Evolutionary conservation across 1,284 basidiomycete species (phyloP).

Genomic region (Ustilago trichophora): DNA sequence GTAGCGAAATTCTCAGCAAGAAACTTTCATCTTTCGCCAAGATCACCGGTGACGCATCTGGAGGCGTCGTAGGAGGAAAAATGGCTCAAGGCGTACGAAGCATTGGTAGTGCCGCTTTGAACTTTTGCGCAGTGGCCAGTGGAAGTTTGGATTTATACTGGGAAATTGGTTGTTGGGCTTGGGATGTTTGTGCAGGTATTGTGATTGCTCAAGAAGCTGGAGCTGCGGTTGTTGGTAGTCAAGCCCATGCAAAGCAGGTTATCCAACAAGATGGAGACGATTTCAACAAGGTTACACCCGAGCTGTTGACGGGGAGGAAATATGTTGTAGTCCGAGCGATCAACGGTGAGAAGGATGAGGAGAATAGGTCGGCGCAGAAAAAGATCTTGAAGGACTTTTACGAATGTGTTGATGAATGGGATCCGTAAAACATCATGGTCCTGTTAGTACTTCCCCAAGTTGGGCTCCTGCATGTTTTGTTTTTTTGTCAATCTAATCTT

Average conservation of each 20-base stretch:
- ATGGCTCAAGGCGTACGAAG: conserved; percentile 79
- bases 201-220: conserved; percentile 87
- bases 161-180: conserved; percentile 66
- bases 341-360: conserved; percentile 67
- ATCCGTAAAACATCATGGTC: conserved; percentile 65
- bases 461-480: too few relatives aligned
- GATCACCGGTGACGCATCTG: conserved; percentile 77
- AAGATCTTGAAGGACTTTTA: conserved; percentile 86
- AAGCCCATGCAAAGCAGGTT: conserved; percentile 45
- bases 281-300: conserved; percentile 71
- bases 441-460: too few relatives aligned
- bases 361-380: conserved; percentile 80
- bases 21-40: conserved; percentile 79
- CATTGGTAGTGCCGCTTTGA: conserved; percentile 61
- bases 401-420: conserved; percentile 78
- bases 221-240: conserved; percentile 45
- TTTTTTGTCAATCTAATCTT: too few relatives aligned
- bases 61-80: conserved; percentile 74
- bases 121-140: conserved; percentile 57
- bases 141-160: conserved; percentile 63
- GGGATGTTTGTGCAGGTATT: conserved; percentile 77
- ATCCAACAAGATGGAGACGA: conserved; percentile 71
- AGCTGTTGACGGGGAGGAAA: conserved; percentile 82
- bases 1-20: conserved; percentile 69
- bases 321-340: conserved; percentile 77